These are phyloP conservation scores for Puccinia hordei DNA, from an alignment of 1,284 basidiomycete species.

Conservation along the genomic window DNA sequence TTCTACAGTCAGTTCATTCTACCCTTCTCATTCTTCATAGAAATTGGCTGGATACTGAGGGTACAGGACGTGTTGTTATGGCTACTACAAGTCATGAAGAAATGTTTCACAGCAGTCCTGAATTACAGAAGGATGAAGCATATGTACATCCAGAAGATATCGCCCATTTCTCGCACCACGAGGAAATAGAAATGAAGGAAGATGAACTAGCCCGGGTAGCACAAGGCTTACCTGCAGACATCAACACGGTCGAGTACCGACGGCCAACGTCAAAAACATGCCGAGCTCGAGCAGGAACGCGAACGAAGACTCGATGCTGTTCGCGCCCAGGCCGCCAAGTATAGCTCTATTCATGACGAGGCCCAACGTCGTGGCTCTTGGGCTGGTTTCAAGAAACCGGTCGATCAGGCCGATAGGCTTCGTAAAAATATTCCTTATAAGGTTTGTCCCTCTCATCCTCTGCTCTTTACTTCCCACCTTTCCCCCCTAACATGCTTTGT, in stretches of 20 bases:
- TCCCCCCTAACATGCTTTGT: conserved; percentile 17
- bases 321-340: conserved; percentile 60
- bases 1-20: conserved; percentile 53
- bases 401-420: conserved; percentile 69
- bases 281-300: conserved; percentile 55
- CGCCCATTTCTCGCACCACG: conserved; percentile 85
- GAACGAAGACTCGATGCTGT: conserved; percentile 47
- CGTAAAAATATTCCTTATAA: conserved; percentile 78
- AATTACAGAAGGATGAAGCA: conserved; percentile 92
- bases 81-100: conserved; percentile 62
- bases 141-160: conserved; percentile 88
- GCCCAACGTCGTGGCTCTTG: conserved; percentile 69
- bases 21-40: background rate
- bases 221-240: conserved; percentile 67
- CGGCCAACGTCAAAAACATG: conserved; percentile 60
- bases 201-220: conserved; percentile 77
- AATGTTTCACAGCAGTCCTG: conserved; percentile 88
- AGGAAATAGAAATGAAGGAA: conserved; percentile 81
- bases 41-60: background rate
- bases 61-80: background rate
- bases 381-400: conserved; percentile 71
- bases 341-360: conserved; percentile 61
- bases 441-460: conserved; percentile 63
- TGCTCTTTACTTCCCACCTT: background rate
- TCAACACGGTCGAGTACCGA: conserved; percentile 60